phyloP scores from a whole-genome alignment of 345 rosid genomes.

The Hibiscus trionum region DNA sequence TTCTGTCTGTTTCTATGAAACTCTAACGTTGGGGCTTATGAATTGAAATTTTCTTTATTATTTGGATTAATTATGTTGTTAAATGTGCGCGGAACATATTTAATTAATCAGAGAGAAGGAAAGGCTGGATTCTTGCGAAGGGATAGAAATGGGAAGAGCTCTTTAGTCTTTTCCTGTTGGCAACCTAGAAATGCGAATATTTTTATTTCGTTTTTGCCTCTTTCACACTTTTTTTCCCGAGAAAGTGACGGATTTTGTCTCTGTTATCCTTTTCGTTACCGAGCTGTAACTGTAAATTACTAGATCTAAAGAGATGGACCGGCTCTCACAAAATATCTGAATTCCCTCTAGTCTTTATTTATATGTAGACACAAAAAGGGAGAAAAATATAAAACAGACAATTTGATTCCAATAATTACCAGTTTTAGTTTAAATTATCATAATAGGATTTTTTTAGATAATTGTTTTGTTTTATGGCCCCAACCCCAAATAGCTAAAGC shows the following conservation, averaged over 20 bases:
- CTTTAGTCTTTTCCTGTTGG: not conserved
- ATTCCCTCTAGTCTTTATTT: too few relatives aligned
- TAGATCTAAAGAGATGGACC: too few relatives aligned
- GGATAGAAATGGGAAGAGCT: not conserved
- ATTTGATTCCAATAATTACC: too few relatives aligned
- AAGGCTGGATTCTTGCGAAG: not conserved
- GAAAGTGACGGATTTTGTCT: not conserved
- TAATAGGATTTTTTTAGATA: too few relatives aligned
- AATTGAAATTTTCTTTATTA: not conserved
- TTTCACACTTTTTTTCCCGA: not conserved
- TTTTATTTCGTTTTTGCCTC: not conserved
- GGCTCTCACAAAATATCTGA: too few relatives aligned
- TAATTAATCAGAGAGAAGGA: not conserved
- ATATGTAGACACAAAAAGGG: too few relatives aligned
- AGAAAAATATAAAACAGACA: too few relatives aligned
- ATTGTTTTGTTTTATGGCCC: too few relatives aligned
- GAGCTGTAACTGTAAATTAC: not conserved
- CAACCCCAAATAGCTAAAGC: too few relatives aligned
- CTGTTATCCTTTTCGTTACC: not conserved
- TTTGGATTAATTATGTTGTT: not conserved
- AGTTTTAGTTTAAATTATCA: too few relatives aligned
- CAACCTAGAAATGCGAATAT: slow-evolving; percentile 5
- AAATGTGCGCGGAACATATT: too few relatives aligned
- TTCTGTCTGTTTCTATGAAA: not conserved
- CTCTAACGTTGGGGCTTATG: not conserved